Conservation (phyloP, 768 basidiomycete genomes). For the Lanmaoa pseudosensibilis region DNA sequence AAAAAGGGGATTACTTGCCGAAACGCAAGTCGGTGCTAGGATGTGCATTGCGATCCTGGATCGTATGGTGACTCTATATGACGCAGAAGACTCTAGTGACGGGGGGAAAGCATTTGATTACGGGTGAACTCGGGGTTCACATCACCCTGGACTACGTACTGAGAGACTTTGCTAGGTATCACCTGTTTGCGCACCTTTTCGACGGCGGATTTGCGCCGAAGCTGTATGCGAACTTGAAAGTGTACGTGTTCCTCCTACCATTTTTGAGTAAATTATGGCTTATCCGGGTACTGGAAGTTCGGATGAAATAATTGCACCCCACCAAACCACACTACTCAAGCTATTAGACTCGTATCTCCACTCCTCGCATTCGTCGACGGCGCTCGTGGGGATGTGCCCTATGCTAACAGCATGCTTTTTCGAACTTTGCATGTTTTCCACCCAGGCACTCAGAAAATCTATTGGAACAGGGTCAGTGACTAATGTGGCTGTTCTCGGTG, state of each 20-base stretch:
- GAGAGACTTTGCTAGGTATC: slow-evolving; percentile 47
- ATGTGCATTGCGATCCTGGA: slow-evolving; percentile 72
- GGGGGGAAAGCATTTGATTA: slow-evolving; percentile 73
- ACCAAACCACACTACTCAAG: slow-evolving; percentile 86
- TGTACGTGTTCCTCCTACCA: slow-evolving; percentile 45
- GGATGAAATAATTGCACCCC: slow-evolving; percentile 75
- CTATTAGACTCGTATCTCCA: slow-evolving; percentile 84
- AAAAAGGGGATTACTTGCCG: slow-evolving; percentile 49
- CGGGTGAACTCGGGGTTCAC: slow-evolving; percentile 46
- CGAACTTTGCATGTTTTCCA: slow-evolving; percentile 57
- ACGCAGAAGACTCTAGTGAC: slow-evolving; percentile 63
- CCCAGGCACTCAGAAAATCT: slow-evolving; percentile 49
- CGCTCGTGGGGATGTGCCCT: slow-evolving; percentile 47
- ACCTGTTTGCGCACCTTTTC: slow-evolving; percentile 62
- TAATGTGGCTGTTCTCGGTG: neutral
- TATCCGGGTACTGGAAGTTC: slow-evolving; percentile 40
- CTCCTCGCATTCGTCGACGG: slow-evolving; percentile 39
- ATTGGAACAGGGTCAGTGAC: slow-evolving; percentile 33
- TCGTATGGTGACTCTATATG: slow-evolving; percentile 66
- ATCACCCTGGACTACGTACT: slow-evolving; percentile 7
- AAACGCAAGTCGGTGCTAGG: slow-evolving; percentile 55
- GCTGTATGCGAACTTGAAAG: slow-evolving; percentile 57
- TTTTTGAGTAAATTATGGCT: slow-evolving; percentile 3
- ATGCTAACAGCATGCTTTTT: slow-evolving; percentile 67
- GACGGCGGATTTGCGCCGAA: slow-evolving; percentile 56